Evolutionary conservation across 495 filamentous ascomycete species (phyloP), one percentile per base, ranked within the genome.

Genomic region (Talaromyces wortmannii): DNA sequence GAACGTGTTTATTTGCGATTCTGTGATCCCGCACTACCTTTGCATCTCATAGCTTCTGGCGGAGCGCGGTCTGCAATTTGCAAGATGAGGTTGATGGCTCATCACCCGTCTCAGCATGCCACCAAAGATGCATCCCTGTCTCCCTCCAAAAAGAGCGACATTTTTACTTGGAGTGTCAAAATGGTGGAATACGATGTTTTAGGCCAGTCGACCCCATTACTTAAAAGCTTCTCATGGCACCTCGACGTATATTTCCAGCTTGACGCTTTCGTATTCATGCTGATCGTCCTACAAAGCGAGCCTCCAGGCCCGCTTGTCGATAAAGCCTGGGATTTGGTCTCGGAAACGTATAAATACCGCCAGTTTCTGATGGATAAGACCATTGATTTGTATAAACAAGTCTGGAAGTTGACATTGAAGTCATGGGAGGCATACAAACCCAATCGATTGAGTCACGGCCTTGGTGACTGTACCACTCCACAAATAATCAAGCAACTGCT

Each of bases 11-110:
- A 81, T 31, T 59, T 82, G 8, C 72, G 67, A 1, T 79, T 79
- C 43, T 84, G 82, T 59, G 85, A 89, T 60, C 68, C 70, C 6
- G 75, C 73, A 0, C 82, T 86, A 29, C 80, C 80, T 2, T 68
- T 87, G 10, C 87, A 89, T 61, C 67, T 78, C 48, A 68, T 85
- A 36, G 15, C 32, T 56, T 3, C n/a, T n/a, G n/a, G n/a, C n/a
- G n/a, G 36, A 13, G 36, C 36, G 13, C 36, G 36, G 7, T 42
- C 36, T 42, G 36, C 36, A 42, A 42, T 42, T 42, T 42, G 36
- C 36, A 42, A 42, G 36, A 42, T 42, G 36, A 42, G 36, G 36
- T 42, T 42, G 36, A 42, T 42, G 36, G 36, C 36, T 42, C 36
- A 42, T 42, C 36, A 42, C 36, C 36, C 36, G 36, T 42, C 36